phyloP scores from a whole-genome alignment of 805 yeast species.

The Wickerhamomyces strasburgensis region DNA sequence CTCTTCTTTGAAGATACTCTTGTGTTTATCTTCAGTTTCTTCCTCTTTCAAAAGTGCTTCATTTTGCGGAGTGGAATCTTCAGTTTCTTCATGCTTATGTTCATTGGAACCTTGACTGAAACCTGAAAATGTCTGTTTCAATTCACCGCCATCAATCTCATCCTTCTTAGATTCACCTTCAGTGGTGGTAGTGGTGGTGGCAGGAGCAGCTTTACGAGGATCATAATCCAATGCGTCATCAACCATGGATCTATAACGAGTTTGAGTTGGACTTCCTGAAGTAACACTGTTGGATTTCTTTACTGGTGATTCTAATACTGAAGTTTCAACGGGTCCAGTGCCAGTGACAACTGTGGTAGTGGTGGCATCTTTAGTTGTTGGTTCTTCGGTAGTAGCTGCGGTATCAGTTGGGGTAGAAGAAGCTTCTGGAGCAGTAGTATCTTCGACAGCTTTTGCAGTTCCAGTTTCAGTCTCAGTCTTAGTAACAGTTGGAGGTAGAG shows the following conservation, averaged over 20 bases:
- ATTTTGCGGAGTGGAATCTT: constrained; percentile 6
- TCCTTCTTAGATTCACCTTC: constrained; percentile 7
- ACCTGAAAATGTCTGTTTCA: constrained; percentile 35
- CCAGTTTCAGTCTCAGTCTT: constrained; percentile 4
- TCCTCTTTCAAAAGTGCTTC: constrained; percentile 7
- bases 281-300: neutral
- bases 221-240: constrained; percentile 18
- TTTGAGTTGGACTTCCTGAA: constrained; percentile 1
- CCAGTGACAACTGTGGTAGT: constrained; percentile 3
- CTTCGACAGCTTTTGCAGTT: constrained; percentile 3
- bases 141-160: constrained; percentile 19
- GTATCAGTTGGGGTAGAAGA: constrained; percentile 4
- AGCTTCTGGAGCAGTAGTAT: neutral
- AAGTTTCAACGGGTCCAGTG: neutral
- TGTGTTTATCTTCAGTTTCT: constrained; percentile 18
- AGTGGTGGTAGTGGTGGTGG: constrained; percentile 1
- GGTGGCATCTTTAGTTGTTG: constrained; percentile 1
- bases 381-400: constrained; percentile 2
- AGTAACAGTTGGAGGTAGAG: constrained; percentile 29
- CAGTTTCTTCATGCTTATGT: constrained; percentile 20
- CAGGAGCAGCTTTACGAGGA: constrained; percentile 5
- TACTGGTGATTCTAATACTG: neutral
- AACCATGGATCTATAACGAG: constrained; percentile 18
- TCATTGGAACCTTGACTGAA: constrained; percentile 42
- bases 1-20: constrained; percentile 26